A percentile compares a stretch with the other conserved stretches of the same genome.
These are phyloP conservation scores for Xylaria sp. DNA, from an alignment of 2,329 filamentous ascomycete genomes.

Conservation along the genomic window DNA sequence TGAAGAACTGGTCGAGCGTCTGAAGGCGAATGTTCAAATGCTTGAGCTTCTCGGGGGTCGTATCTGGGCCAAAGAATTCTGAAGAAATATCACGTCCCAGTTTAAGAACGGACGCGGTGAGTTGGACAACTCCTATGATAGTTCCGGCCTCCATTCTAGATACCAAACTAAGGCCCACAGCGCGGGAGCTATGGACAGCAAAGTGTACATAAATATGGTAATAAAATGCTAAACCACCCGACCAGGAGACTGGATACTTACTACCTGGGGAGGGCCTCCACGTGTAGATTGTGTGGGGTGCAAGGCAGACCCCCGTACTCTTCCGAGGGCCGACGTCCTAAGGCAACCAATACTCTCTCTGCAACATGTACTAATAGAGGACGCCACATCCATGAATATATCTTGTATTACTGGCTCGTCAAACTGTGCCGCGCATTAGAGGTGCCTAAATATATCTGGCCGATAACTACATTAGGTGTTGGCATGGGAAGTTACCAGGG, in stretches of 20 bases:
- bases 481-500: slow-evolving; percentile 1
- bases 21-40: slow-evolving; percentile 32
- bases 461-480: neutral
- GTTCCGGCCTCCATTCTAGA: slow-evolving; percentile 34
- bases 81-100: slow-evolving; percentile 29
- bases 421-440: neutral
- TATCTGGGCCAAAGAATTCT: slow-evolving; percentile 32
- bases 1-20: slow-evolving; percentile 26
- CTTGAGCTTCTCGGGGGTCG: slow-evolving; percentile 27
- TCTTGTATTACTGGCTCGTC: neutral
- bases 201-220: slow-evolving; percentile 15
- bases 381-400: neutral
- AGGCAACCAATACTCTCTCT: no score
- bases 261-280: no score
- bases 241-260: no score
- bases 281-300: slow-evolving; percentile 12
- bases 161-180: slow-evolving; percentile 13
- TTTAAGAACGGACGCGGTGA: slow-evolving; percentile 32
- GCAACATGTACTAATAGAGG: no score
- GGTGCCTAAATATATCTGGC: neutral
- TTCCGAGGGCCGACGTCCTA: no score
- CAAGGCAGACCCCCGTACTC: neutral
- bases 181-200: slow-evolving; percentile 12
- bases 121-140: slow-evolving; percentile 31
- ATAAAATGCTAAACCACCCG: no score